Conservation (phyloP, 2,329 filamentous ascomycete species). For the Capronia coronata region DNA sequence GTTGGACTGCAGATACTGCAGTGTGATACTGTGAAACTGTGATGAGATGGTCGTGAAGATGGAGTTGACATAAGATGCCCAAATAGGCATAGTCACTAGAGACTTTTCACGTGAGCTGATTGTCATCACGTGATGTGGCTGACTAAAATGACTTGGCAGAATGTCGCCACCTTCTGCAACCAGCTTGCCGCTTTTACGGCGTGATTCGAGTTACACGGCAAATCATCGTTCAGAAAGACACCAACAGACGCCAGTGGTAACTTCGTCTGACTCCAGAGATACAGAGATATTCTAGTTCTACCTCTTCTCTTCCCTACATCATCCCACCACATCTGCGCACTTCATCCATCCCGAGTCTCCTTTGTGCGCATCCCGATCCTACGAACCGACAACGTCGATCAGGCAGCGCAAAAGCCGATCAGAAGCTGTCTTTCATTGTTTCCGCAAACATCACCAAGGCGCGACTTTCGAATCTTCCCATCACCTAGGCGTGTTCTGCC, state of each 20-base stretch:
- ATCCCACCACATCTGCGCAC: background rate
- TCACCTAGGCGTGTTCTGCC: conserved; percentile 8
- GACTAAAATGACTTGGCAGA: background rate
- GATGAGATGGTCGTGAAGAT: too few relatives aligned
- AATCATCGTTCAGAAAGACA: background rate
- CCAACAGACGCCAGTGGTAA: too few relatives aligned
- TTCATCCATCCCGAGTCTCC: background rate
- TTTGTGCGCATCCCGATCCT: background rate
- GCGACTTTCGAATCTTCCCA: conserved; percentile 9
- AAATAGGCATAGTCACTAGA: too few relatives aligned
- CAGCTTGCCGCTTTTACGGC: background rate
- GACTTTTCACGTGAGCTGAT: background rate
- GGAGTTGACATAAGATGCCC: too few relatives aligned
- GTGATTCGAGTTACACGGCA: background rate
- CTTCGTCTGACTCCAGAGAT: too few relatives aligned
- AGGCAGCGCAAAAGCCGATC: background rate
- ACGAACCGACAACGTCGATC: background rate
- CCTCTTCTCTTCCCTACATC: background rate
- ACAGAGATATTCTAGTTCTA: background rate
- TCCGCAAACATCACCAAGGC: conserved; percentile 13
- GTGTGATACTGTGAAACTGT: too few relatives aligned
- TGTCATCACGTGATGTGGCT: background rate
- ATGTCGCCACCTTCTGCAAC: background rate
- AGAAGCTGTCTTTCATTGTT: conserved; percentile 2
- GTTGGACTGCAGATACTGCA: too few relatives aligned